Percentiles rank a stretch among this genome's conserved stretches.
These are phyloP conservation scores for Chaetothyriales sp. DNA, from an alignment of 2,329 filamentous ascomycete genomes.

Conservation along the genomic window DNA sequence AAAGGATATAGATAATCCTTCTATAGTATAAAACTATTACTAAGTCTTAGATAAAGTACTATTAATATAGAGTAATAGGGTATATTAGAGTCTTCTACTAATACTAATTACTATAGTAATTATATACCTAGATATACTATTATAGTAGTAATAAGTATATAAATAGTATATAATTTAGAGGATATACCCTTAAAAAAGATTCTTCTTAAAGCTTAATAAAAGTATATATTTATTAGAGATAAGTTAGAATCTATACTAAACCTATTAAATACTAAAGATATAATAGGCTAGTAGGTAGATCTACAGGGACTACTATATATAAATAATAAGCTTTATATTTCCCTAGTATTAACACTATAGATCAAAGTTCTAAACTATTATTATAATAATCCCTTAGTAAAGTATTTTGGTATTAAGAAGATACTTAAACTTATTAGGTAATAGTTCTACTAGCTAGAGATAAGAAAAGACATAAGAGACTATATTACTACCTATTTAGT, in stretches of 20 bases:
- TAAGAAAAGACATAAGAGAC: too few species aligned
- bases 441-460: conserved; percentile 2
- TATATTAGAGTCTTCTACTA: too few species aligned
- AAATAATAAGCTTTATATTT: conserved; percentile 2
- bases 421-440: conserved; percentile 1
- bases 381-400: conserved; percentile 4
- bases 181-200: too few species aligned
- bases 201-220: too few species aligned
- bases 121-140: neutral
- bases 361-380: conserved; percentile 1
- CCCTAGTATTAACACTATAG: neutral
- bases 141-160: neutral
- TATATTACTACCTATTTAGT: conserved; percentile 1
- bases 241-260: neutral
- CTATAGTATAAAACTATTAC: too few species aligned
- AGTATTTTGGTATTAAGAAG: conserved; percentile 1
- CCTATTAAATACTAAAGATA: neutral
- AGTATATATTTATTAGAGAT: neutral
- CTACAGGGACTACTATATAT: neutral
- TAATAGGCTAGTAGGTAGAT: conserved; percentile 1
- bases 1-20: too few species aligned
- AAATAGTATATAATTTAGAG: neutral
- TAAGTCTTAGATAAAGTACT: too few species aligned
- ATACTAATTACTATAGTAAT: neutral
- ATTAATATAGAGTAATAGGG: too few species aligned